These are phyloP conservation scores for Yamadazyma aaseri DNA, from an alignment of 1,139 yeast genomes.

Conservation along the genomic window DNA sequence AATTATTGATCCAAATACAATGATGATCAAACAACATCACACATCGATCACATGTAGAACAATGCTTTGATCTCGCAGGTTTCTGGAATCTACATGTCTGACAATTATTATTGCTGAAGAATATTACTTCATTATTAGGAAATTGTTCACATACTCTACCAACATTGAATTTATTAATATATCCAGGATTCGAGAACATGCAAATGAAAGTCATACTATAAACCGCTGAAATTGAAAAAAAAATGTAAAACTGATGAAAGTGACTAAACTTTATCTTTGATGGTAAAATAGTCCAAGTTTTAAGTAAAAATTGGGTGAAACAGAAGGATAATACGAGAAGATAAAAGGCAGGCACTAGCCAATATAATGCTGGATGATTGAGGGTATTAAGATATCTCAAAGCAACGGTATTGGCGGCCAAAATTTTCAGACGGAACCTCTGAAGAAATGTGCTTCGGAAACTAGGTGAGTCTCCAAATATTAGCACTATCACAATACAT, in stretches of 20 bases:
- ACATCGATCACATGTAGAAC: constrained; percentile 71
- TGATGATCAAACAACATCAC: constrained; percentile 80
- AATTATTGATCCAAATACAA: constrained; percentile 92
- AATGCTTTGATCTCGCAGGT: constrained; percentile 90
- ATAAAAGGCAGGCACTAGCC: constrained; percentile 55
- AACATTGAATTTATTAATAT: constrained; percentile 21
- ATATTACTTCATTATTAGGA: constrained; percentile 58
- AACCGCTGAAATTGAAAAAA: constrained; percentile 35
- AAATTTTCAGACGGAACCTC: constrained; percentile 15
- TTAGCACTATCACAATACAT: constrained; percentile 6
- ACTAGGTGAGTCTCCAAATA: constrained; percentile 58
- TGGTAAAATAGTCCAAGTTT: constrained; percentile 19
- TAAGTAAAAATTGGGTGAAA: constrained; percentile 20
- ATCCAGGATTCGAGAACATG: constrained; percentile 59
- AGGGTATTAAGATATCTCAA: constrained; percentile 4
- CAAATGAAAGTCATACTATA: constrained; percentile 24
- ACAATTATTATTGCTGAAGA: constrained; percentile 41
- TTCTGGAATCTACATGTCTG: constrained; percentile 66
- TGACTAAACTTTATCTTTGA: constrained; percentile 3
- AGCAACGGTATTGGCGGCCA: constrained; percentile 5
- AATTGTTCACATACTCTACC: constrained; percentile 18
- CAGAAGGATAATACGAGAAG: constrained; percentile 43
- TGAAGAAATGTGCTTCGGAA: constrained; percentile 37
- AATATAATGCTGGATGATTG: constrained; percentile 20
- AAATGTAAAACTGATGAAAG: constrained; percentile 22